These are phyloP conservation scores for Epicoccum nigrum DNA, from an alignment of 2,329 filamentous ascomycete species.

Conservation along the genomic window DNA sequence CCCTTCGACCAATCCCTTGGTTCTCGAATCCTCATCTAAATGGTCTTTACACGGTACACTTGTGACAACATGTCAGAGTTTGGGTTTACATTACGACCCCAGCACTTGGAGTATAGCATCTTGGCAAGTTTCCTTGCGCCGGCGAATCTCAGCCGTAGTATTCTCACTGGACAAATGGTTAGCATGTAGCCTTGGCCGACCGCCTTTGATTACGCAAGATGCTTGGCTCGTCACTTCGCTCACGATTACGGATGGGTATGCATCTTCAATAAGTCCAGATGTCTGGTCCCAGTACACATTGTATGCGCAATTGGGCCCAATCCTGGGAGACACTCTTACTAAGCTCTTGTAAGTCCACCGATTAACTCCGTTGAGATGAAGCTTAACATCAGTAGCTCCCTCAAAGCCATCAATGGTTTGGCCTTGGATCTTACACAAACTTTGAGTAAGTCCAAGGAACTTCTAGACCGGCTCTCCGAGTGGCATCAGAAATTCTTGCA, in stretches of 20 bases:
- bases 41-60: constrained; percentile 17
- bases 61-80: constrained; percentile 11
- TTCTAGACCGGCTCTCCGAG: no score
- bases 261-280: constrained; percentile 2
- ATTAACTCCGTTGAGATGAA: background rate
- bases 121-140: constrained; percentile 16
- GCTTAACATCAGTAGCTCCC: no score
- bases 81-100: constrained; percentile 18
- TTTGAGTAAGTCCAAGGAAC: no score
- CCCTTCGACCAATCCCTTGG: constrained; percentile 16
- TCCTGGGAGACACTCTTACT: constrained; percentile 5
- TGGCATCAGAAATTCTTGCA: no score
- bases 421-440: no score
- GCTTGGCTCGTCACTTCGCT: constrained; percentile 16
- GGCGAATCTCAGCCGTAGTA: constrained; percentile 11
- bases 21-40: constrained; percentile 16
- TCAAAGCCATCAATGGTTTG: no score
- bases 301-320: background rate
- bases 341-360: constrained; percentile 9
- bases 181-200: constrained; percentile 15
- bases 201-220: constrained; percentile 14
- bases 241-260: background rate
- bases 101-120: constrained; percentile 13
- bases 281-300: background rate
- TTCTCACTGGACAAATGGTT: constrained; percentile 15